Base-by-base conservation (phyloP, 495 filamentous ascomycete species). In the Penicillium psychrofluorescens region DNA sequence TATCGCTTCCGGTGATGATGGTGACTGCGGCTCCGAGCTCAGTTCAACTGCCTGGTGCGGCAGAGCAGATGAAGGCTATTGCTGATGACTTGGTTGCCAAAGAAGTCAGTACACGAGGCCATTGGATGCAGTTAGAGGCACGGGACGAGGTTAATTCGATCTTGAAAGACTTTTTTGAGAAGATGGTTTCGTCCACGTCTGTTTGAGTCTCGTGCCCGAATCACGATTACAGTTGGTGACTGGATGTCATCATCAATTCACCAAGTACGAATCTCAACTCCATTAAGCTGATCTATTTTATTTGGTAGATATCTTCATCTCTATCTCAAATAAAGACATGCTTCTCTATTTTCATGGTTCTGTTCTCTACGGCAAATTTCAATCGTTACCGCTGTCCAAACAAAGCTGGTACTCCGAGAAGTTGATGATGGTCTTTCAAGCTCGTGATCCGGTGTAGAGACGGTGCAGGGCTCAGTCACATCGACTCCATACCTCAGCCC, bases 91-190 rank as follows among this genome's bases (percentile, higher is more conserved):
- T 65, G 32, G 48, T 38, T 8, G 32, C 63, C 7, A 45, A 50
- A 41, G 37, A 43, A 30, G 37, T 61, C 5, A 51, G 47, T n/a
- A 51, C 43, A 11, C 12, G 43, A 8, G 60, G 56, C 6, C 58
- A 65, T 46, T 65, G 58, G 51, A 29, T 64, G 36, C 64, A 62
- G 45, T 32, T 63, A 10, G 62, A 64, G 43, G 60, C 50, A 28
- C 65, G 62, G 39, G 55, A 61, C 11, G 61, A 69, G 31, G 61
- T 67, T 0, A 72, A 68, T 42, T 44, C 43, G 7, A 41, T 64
- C 27, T 32, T 78, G 42, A 62, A 67, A 42, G 59, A 56, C 8
- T 71, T 70, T 50, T 58, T 66, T 15, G 55, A 64, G 32, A 35
- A 22, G 22, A 22, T 22, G 22, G 4, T 4, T 22, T 22, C 2